Evolutionary conservation across 192 early-diverging fungal genomes (phyloP).

Genomic region (Umbelopsis vinacea): DNA sequence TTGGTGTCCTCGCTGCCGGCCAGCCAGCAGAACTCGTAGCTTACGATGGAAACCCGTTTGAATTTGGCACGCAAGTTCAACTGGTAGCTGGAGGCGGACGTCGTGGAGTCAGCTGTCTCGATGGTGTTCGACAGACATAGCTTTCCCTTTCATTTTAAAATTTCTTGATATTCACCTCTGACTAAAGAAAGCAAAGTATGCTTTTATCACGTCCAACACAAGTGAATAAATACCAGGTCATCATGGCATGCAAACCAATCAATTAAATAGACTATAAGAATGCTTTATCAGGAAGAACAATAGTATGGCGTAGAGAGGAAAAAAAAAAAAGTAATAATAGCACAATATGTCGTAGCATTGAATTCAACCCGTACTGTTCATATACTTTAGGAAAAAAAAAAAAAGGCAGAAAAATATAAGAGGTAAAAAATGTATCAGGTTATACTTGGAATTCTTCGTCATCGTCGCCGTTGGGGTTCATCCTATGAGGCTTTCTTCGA

Average conservation of each 20-base stretch:
- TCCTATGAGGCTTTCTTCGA: background rate
- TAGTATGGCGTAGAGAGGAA: too few relatives aligned
- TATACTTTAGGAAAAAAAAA: too few relatives aligned
- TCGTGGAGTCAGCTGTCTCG: constrained; percentile 26
- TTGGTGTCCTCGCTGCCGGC: constrained; percentile 24
- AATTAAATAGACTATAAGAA: background rate
- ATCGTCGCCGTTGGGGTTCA: background rate
- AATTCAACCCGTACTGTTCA: too few relatives aligned
- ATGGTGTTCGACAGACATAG: constrained; percentile 2
- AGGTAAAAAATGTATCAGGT: background rate
- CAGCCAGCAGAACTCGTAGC: constrained; percentile 59
- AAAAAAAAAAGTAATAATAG: too few relatives aligned
- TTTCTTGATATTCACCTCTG: too few relatives aligned
- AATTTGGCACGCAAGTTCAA: constrained; percentile 63
- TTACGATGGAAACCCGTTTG: constrained; percentile 70
- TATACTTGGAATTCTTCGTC: constrained; percentile 15
- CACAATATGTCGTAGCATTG: too few relatives aligned
- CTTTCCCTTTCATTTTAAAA: background rate
- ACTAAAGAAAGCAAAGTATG: background rate
- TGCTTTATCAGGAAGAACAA: too few relatives aligned
- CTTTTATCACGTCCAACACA: background rate
- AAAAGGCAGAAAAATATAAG: too few relatives aligned
- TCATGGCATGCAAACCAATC: background rate
- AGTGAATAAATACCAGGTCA: background rate
- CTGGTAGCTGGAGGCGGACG: constrained; percentile 63